These are phyloP conservation scores for Collybia sordida DNA, from an alignment of 768 basidiomycete genomes.

Conservation along the genomic window DNA sequence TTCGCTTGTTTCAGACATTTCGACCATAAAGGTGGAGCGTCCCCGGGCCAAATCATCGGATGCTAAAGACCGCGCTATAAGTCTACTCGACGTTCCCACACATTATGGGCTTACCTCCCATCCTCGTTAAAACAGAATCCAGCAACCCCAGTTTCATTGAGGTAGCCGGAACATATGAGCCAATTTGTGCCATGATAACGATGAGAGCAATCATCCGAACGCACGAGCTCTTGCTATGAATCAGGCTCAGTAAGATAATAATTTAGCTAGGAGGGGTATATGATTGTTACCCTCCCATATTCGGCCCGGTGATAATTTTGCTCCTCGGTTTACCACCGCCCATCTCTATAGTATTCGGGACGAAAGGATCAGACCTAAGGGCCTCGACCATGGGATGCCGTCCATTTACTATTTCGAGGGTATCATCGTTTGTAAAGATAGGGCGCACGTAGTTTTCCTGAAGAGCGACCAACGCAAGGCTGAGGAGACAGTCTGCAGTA, in stretches of 20 bases:
- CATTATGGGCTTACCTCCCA: slow-evolving; percentile 76
- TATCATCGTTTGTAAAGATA: slow-evolving; percentile 62
- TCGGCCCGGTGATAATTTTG: slow-evolving; percentile 82
- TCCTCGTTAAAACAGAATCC: slow-evolving; percentile 84
- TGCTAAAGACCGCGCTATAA: slow-evolving; percentile 42
- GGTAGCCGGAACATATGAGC: slow-evolving; percentile 85
- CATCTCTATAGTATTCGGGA: slow-evolving; percentile 77
- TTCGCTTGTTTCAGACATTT: slow-evolving; percentile 91
- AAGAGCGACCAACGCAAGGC: slow-evolving; percentile 78
- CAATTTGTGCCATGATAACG: slow-evolving; percentile 87
- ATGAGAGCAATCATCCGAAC: slow-evolving; percentile 80
- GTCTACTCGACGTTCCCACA: no score
- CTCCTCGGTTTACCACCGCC: slow-evolving; percentile 50
- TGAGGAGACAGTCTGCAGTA: slow-evolving; percentile 81
- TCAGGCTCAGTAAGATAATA: not conserved
- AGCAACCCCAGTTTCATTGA: slow-evolving; percentile 75
- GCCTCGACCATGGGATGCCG: slow-evolving; percentile 93
- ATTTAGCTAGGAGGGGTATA: not conserved
- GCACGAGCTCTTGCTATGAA: slow-evolving; percentile 73
- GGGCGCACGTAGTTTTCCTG: slow-evolving; percentile 80
- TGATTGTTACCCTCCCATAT: slow-evolving; percentile 68
- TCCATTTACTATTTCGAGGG: slow-evolving; percentile 76
- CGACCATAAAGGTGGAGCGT: slow-evolving; percentile 96
- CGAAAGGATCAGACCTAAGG: slow-evolving; percentile 75
- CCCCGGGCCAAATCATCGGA: slow-evolving; percentile 86